Evolutionary conservation across 208 protist species (phyloP).

Genomic region (Trypanosomatidae sp.): DNA sequence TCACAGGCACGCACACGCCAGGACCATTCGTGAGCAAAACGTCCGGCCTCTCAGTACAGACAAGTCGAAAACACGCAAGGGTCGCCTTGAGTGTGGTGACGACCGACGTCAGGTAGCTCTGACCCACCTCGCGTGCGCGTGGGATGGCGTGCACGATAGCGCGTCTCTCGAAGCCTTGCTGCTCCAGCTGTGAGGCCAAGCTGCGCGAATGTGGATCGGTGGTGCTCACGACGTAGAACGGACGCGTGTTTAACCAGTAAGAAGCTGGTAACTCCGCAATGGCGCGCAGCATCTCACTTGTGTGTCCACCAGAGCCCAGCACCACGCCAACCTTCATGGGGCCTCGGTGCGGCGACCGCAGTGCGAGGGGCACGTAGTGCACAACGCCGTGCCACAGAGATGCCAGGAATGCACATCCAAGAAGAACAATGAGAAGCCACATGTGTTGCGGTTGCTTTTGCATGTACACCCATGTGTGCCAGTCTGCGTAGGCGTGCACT

Average conservation of each 20-base stretch:
- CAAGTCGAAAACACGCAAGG: slow-evolving; percentile 24
- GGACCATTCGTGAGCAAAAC: slow-evolving; percentile 91
- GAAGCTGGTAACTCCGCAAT: slow-evolving; percentile 40
- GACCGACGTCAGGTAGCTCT: slow-evolving; percentile 86
- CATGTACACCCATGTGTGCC: not conserved
- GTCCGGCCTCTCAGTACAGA: slow-evolving; percentile 49
- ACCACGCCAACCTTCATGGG: slow-evolving; percentile 72
- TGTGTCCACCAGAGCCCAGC: slow-evolving; percentile 92
- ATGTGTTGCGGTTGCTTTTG: not conserved
- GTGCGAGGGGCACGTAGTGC: slow-evolving; percentile 15
- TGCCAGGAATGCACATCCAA: slow-evolving; percentile 3
- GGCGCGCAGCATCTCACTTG: slow-evolving; percentile 89
- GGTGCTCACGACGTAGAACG: slow-evolving; percentile 71
- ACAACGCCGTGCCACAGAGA: slow-evolving; percentile 22
- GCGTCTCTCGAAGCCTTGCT: slow-evolving; percentile 32
- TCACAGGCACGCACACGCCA: slow-evolving; percentile 90
- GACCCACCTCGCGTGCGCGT: slow-evolving; percentile 88
- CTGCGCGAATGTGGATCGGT: slow-evolving; percentile 75
- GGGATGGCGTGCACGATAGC: slow-evolving; percentile 68
- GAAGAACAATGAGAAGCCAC: slow-evolving; percentile 15
- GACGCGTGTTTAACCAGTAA: slow-evolving; percentile 44
- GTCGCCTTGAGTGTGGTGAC: slow-evolving; percentile 64
- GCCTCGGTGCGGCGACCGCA: slow-evolving; percentile 19
- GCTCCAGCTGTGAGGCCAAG: slow-evolving; percentile 58
- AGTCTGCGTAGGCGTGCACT: not conserved